Evolutionary conservation across 768 basidiomycete species (phyloP), one percentile per base, ranked within the genome.

Genomic region (Pholiota molesta): DNA sequence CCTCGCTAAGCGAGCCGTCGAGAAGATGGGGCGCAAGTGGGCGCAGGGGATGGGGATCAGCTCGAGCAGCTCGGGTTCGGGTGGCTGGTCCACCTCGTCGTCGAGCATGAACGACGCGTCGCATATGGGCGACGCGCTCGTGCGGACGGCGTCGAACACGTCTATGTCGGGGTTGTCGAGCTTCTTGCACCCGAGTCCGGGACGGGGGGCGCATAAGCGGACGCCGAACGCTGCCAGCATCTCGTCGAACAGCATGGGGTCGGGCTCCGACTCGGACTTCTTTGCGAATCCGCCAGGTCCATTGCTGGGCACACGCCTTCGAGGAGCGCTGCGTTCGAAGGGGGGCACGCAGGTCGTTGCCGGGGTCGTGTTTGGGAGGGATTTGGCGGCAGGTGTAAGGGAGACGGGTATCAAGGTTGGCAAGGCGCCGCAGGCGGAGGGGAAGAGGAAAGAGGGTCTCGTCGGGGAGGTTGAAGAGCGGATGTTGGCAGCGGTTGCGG

Each of bases 1-100:
- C 9, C 79, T 91, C 9, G 91, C 90, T 10, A 88, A 87, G 69
- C 83, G 88, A 60, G 90, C 92, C 2, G 90, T 90, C 3, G 91
- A 92, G 75, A 89, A 86, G 73, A 85, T 92, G 79, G 87, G 87
- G 40, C 82, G 85, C 42, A 87, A 83, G 21, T 87, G 82, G 83
- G 86, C 82, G 59, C 70, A 75, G 44, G 75, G 74, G 45, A 79
- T 78, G 29, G 78, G 74, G 55, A 75, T 79, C 21, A 76, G 76
- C 78, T 47, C 53, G 63, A 67, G 65, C 45, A 67, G 57, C 37
- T 68, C 68, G 21, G 61, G 73, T 44, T 69, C 77, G 21, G 66
- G 74, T 21, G 79, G 78, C 16, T 81, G 83, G 51, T 79, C 83
- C 10, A 81, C 81, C 9, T 80, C 82, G 39, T 77, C 83, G 3